Base-by-base conservation (phyloP, 306 rosid species). In the Acmispon strigosus region DNA sequence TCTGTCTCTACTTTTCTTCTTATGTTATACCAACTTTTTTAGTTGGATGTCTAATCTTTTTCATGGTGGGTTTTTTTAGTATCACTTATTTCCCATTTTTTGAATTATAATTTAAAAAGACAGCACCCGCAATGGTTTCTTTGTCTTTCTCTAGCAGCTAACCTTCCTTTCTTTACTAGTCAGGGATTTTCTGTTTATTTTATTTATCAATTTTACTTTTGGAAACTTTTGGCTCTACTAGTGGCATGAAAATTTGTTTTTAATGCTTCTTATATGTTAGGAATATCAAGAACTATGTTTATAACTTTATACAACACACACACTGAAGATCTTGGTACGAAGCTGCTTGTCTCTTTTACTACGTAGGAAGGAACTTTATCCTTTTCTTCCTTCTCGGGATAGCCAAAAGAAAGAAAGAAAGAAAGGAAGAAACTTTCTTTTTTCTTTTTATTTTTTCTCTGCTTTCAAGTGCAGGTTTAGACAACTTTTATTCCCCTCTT, bases 331-430 rank as follows among this genome's bases (percentile, higher is more conserved):
- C 54, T 51, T 20, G 49, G 68, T 43, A 49, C 81, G 55, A 76
- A 74, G 76, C 70, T 89, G 88, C 76, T 68, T 32, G 7, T 52
- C 74, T 74, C 68, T 58, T 27, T 27, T 27, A 27, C 32, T 42
- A 65, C 51, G 51, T 60, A 76, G 55, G 37, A 66, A 42, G 1
- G 8, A 72, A 68, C 86, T 83, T 87, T 84, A 87, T 89, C 86
- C 90, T 79, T 95, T 85, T 79, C 97, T 86, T 90, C 90, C 75
- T 20, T 79, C 78, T 73, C 17, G 79, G 89, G 97, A 74, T 84
- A 87, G 75, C 92, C 89, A 80, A 95, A 95, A 95, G 96, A 27
- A 27, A 27, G 4, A 27, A 22, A n/a, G n/a, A n/a, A n/a, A n/a
- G n/a, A n/a, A n/a, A n/a, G n/a, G n/a, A n/a, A n/a, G n/a, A n/a